These are phyloP conservation scores for Cryptosporidium parvum DNA, from an alignment of 169 alveolate species.

Conservation along the genomic window DNA sequence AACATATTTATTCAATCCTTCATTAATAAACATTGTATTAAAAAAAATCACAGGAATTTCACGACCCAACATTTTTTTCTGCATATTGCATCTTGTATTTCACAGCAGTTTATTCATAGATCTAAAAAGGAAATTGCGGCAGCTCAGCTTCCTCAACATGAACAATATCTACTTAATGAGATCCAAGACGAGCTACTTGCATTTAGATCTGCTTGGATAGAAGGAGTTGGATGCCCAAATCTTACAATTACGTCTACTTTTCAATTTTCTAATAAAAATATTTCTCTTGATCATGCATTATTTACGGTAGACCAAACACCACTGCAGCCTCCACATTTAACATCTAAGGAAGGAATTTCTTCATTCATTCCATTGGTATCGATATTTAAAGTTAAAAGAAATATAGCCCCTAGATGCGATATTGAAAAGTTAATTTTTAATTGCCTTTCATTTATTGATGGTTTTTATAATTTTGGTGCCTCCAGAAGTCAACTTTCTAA, in stretches of 20 bases:
- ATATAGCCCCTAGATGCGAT: neutral
- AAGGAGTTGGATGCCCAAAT: slow-evolving; percentile 75
- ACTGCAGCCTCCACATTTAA: slow-evolving; percentile 64
- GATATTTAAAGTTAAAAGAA: slow-evolving; percentile 21
- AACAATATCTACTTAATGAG: slow-evolving; percentile 63
- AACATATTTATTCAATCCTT: slow-evolving; percentile 43
- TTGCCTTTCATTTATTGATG: slow-evolving; percentile 16
- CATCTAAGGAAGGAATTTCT: slow-evolving; percentile 60
- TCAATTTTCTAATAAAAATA: slow-evolving; percentile 44
- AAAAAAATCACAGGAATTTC: slow-evolving; percentile 39
- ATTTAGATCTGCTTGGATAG: slow-evolving; percentile 73
- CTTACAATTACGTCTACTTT: slow-evolving; percentile 54
- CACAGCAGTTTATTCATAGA: slow-evolving; percentile 61
- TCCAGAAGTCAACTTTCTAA: neutral
- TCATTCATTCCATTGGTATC: slow-evolving; percentile 64
- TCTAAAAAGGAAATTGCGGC: slow-evolving; percentile 66
- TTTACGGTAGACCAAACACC: slow-evolving; percentile 72
- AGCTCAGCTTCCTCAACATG: slow-evolving; percentile 67
- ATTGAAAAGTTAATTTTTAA: slow-evolving; percentile 2
- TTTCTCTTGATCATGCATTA: slow-evolving; percentile 2
- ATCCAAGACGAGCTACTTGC: slow-evolving; percentile 57
- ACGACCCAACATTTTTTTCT: slow-evolving; percentile 68
- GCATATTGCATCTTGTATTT: slow-evolving; percentile 59
- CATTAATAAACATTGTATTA: slow-evolving; percentile 31
- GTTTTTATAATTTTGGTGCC: neutral